Conservation (phyloP, 2,329 filamentous ascomycete genomes). For the Rhinocladiella similis region DNA sequence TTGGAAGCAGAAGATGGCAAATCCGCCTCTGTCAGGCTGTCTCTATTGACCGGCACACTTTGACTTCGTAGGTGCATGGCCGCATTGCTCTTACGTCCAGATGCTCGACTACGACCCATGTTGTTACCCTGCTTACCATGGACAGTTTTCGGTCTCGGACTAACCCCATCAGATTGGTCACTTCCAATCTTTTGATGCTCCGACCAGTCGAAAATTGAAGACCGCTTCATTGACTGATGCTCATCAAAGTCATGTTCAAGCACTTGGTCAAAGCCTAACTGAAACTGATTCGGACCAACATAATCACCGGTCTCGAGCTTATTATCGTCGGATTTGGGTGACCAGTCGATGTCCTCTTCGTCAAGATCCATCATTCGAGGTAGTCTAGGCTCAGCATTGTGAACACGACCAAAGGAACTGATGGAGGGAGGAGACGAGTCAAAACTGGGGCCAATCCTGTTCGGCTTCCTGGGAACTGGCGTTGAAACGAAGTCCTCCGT, state of each 20-base stretch:
- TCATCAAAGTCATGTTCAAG: conserved; percentile 24
- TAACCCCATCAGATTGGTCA: conserved; percentile 52
- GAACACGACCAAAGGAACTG: conserved; percentile 3
- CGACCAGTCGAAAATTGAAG: conserved; percentile 65
- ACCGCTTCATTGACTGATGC: conserved; percentile 44
- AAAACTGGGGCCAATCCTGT: conserved; percentile 8
- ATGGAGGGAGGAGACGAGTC: conserved; percentile 20
- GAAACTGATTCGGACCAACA: conserved; percentile 1
- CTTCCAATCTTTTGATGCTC: conserved; percentile 58
- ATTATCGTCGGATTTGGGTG: conserved; percentile 17
- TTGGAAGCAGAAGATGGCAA: conserved; percentile 55
- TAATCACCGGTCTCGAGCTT: not conserved
- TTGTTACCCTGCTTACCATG: conserved; percentile 63
- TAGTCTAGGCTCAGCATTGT: conserved; percentile 18
- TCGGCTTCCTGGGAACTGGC: conserved; percentile 16
- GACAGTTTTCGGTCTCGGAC: conserved; percentile 60
- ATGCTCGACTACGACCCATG: conserved; percentile 56
- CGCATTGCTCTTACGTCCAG: conserved; percentile 59
- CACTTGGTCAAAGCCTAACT: conserved; percentile 17
- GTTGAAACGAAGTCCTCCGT: conserved; percentile 20
- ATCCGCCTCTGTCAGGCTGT: conserved; percentile 49
- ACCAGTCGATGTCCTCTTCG: conserved; percentile 27
- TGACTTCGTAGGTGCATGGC: conserved; percentile 65
- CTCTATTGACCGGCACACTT: conserved; percentile 62
- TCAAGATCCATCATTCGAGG: conserved; percentile 21